These are phyloP conservation scores for Sungouiella thailandica DNA, from an alignment of 805 yeast genomes.

Conservation along the genomic window DNA sequence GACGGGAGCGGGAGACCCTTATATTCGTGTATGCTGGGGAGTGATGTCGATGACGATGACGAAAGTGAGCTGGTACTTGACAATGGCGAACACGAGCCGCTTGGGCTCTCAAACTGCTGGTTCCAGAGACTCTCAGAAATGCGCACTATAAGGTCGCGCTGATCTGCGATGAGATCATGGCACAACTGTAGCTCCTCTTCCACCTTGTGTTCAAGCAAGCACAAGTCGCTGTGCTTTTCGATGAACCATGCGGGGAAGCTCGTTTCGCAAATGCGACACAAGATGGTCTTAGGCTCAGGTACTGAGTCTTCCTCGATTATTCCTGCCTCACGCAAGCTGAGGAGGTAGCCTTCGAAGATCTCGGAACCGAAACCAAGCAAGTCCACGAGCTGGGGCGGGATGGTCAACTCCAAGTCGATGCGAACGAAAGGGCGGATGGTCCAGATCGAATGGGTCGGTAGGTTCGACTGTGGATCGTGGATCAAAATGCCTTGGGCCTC, in stretches of 20 bases:
- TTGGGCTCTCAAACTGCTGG: slow-evolving; percentile 8
- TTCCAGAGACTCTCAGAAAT: slow-evolving; percentile 38
- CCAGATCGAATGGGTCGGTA: slow-evolving; percentile 89
- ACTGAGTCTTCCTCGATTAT: slow-evolving; percentile 57
- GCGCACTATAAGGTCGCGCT: slow-evolving; percentile 44
- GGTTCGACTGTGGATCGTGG: slow-evolving; percentile 49
- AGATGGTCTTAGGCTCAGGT: slow-evolving; percentile 75
- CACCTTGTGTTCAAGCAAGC: slow-evolving; percentile 78
- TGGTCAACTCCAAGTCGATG: slow-evolving; percentile 56
- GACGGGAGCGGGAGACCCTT: slow-evolving; percentile 52
- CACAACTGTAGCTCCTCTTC: slow-evolving; percentile 69
- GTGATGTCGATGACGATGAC: slow-evolving; percentile 16
- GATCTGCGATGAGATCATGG: slow-evolving; percentile 77
- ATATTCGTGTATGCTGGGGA: slow-evolving; percentile 38
- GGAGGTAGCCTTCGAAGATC: slow-evolving; percentile 69
- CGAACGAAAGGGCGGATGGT: slow-evolving; percentile 73
- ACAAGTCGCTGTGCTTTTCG: slow-evolving; percentile 83
- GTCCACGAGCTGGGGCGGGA: slow-evolving; percentile 67
- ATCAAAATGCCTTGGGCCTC: slow-evolving; percentile 94
- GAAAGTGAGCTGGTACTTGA: slow-evolving; percentile 15
- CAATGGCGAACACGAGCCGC: slow-evolving; percentile 14
- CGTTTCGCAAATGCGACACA: slow-evolving; percentile 91
- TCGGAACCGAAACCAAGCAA: slow-evolving; percentile 87
- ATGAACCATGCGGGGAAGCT: slow-evolving; percentile 95
- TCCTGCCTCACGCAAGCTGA: slow-evolving; percentile 58